A percentile compares a stretch with the other conserved stretches of the same genome.
Evolutionary conservation across 2,329 filamentous ascomycete species (phyloP).

Genomic region (Fusarium staphyleae): DNA sequence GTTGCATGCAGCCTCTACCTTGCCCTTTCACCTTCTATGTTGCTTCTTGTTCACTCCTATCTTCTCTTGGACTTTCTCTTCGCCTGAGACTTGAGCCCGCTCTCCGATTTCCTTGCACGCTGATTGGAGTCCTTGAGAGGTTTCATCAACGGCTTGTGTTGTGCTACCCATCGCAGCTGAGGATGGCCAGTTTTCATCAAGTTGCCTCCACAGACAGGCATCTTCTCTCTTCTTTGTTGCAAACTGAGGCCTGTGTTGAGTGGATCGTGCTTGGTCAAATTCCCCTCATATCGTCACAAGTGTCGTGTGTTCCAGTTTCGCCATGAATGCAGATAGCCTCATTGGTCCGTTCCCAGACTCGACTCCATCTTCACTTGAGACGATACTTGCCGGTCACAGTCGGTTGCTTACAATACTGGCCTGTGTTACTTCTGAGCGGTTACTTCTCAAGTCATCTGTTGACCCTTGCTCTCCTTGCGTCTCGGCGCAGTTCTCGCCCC

Average conservation of each 20-base stretch:
- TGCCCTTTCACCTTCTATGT: not conserved
- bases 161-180: conserved; percentile 13
- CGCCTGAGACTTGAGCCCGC: conserved; percentile 8
- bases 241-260: not conserved
- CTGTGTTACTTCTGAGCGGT: not conserved
- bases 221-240: not conserved
- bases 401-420: not conserved
- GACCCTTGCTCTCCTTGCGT: too few relatives aligned
- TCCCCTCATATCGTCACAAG: not conserved
- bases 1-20: not conserved
- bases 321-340: not conserved
- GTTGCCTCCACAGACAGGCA: not conserved
- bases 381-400: not conserved
- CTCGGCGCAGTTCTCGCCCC: too few relatives aligned
- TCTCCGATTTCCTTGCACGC: not conserved
- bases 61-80: conserved; percentile 1
- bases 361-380: not conserved
- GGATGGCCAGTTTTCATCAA: not conserved
- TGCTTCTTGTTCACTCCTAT: not conserved
- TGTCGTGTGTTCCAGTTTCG: not conserved
- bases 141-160: conserved; percentile 13
- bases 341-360: not conserved
- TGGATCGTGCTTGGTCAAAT: not conserved
- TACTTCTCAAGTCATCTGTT: too few relatives aligned
- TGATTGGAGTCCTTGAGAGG: conserved; percentile 7